Evolutionary conservation across 177 flowering plant genomes (phyloP).

Genomic region (Tripterygium wilfordii): DNA sequence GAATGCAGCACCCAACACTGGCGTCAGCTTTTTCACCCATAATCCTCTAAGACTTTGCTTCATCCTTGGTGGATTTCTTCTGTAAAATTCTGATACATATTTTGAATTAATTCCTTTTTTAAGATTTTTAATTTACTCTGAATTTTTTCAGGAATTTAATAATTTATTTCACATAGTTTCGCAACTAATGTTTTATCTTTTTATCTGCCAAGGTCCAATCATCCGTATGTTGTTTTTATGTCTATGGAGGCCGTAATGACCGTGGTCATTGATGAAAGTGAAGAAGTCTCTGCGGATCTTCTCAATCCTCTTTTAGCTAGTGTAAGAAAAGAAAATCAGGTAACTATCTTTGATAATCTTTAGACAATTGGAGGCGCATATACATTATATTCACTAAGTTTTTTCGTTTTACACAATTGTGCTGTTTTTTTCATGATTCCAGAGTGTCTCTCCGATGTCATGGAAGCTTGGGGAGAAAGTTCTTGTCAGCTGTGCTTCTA

Average conservation of each 20-base stretch:
- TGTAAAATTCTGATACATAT: no score
- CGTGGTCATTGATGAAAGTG: slow-evolving; percentile 48
- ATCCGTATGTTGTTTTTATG: slow-evolving; percentile 30
- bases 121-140: no score
- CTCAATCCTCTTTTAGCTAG: slow-evolving; percentile 34
- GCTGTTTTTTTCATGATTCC: slow-evolving; percentile 8
- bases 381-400: not conserved
- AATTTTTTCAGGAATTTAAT: no score
- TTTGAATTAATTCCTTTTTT: no score
- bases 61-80: no score
- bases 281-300: slow-evolving; percentile 37
- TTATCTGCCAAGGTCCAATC: slow-evolving; percentile 28
- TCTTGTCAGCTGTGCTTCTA: slow-evolving; percentile 30
- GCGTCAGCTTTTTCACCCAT: no score
- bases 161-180: no score
- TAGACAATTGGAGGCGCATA: no score
- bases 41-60: no score
- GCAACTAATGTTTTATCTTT: slow-evolving; percentile 3
- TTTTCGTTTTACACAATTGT: not conserved
- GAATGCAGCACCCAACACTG: no score
- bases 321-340: slow-evolving; percentile 48
- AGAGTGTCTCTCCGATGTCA: slow-evolving; percentile 34
- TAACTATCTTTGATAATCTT: slow-evolving; percentile 9
- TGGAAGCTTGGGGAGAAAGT: slow-evolving; percentile 42
- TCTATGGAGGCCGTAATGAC: slow-evolving; percentile 52